Evolutionary conservation across 441 rosid species (phyloP).

Genomic region (Cnidoscolus chayamansa): DNA sequence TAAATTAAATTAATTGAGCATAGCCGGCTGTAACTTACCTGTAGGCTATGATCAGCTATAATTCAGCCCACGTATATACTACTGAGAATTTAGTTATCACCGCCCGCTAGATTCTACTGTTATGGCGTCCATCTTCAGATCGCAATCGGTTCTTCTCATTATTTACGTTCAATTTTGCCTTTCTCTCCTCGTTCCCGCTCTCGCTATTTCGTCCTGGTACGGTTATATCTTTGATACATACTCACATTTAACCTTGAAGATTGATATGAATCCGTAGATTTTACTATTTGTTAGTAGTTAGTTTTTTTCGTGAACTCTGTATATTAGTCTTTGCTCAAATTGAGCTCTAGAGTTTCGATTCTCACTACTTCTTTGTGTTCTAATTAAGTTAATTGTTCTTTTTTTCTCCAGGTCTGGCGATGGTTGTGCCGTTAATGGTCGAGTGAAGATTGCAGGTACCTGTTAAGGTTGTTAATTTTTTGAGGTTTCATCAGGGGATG

Average conservation of each 20-base stretch:
- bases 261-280: neutral
- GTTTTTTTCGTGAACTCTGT: too few species aligned
- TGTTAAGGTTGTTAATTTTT: neutral
- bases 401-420: slow-evolving; percentile 51
- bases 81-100: slow-evolving; percentile 1
- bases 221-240: neutral
- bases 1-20: too few species aligned
- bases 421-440: slow-evolving; percentile 67
- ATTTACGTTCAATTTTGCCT: slow-evolving; percentile 28
- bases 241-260: neutral
- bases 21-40: too few species aligned
- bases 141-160: slow-evolving; percentile 23
- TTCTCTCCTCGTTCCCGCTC: slow-evolving; percentile 26
- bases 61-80: too few species aligned
- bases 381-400: neutral
- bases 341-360: slow-evolving; percentile 9
- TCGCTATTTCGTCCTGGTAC: slow-evolving; percentile 38
- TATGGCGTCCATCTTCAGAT: slow-evolving; percentile 36
- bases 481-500: neutral
- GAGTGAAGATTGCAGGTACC: slow-evolving; percentile 68
- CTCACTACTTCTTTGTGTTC: neutral
- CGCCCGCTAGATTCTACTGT: neutral
- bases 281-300: neutral
- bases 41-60: too few species aligned
- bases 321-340: too few species aligned